Evolutionary conservation across 2,329 filamentous ascomycete genomes (phyloP), one percentile per base, ranked within the genome.

Genomic region (Madurella mycetomatis): DNA sequence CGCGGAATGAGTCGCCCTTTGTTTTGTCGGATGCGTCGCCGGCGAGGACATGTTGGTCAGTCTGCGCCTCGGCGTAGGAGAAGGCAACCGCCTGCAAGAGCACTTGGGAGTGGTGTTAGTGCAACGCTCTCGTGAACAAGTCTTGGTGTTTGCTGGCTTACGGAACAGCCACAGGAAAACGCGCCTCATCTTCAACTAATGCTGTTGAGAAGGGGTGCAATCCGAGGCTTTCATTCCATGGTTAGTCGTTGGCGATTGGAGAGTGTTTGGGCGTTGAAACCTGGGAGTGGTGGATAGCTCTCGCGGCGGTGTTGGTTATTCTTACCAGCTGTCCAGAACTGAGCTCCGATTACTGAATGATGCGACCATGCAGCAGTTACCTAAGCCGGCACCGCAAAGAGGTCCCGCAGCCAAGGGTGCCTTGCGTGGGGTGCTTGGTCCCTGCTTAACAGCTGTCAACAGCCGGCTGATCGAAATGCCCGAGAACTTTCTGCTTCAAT

Each of bases 51-150:
- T 72, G 67, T 32, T 76, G 72, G 41, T 55, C 45, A 13, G 56
- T 37, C 32, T 60, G 61, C 8, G 69, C 68, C 53, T 74, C 70
- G 37, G 72, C 71, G 58, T 64, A 64, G 53, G 71, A 59, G 54
- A 72, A 69, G 49, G 66, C 64, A 49, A 67, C 64, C 45, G 66
- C 69, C 74, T 78, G 76, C 73, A 73, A 70, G 50, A 78, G 75
- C 72, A 78, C 76, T 78, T 49, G 19, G 57, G 44, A 32, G 50
- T 52, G 67, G 65, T 56, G 49, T 62, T 55, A 61, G 57, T 55
- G 45, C 49, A 45, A 50, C 43, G 40, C 13, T 41, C 31, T 16
- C 31, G 51, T 31, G 18, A 44, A 44, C 25, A 41, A 18, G 45
- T 40, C 18, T 45, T 42, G 56, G 55, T 43, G 48, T 46, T 34